A percentile compares a stretch with the other conserved stretches of the same genome.
These are phyloP conservation scores for Chalciporus pseudorubinellus DNA, from an alignment of 768 basidiomycete species.

Conservation along the genomic window DNA sequence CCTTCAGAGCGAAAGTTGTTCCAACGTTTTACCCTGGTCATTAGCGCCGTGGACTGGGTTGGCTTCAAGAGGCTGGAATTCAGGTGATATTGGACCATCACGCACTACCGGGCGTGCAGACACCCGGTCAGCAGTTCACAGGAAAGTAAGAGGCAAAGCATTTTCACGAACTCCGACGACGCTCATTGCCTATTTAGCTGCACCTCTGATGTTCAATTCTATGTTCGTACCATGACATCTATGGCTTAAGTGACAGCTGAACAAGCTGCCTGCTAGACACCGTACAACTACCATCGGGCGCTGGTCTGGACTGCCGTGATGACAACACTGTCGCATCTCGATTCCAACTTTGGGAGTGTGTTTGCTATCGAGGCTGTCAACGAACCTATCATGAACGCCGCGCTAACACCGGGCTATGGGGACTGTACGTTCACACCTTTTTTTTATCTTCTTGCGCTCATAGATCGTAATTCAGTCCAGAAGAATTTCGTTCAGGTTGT, in stretches of 20 bases:
- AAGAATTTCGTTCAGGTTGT: slow-evolving; percentile 66
- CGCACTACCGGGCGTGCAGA: slow-evolving; percentile 68
- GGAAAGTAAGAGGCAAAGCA: slow-evolving; percentile 46
- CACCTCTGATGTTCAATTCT: slow-evolving; percentile 67
- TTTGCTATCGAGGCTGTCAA: slow-evolving; percentile 76
- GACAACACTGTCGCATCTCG: slow-evolving; percentile 67
- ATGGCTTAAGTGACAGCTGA: background rate
- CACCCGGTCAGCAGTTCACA: slow-evolving; percentile 60
- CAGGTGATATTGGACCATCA: slow-evolving; percentile 68
- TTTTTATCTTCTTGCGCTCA: background rate
- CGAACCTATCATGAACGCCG: slow-evolving; percentile 73
- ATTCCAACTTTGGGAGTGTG: slow-evolving; percentile 61
- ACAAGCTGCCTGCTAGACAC: slow-evolving; percentile 39
- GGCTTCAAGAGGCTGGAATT: slow-evolving; percentile 63
- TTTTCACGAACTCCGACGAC: background rate
- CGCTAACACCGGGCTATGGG: slow-evolving; percentile 64
- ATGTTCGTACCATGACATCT: slow-evolving; percentile 42
- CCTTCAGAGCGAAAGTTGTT: background rate
- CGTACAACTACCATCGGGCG: slow-evolving; percentile 72
- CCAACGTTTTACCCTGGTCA: background rate
- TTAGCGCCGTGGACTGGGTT: slow-evolving; percentile 60
- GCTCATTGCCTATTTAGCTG: slow-evolving; percentile 44
- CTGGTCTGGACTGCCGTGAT: slow-evolving; percentile 81
- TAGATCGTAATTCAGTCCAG: slow-evolving; percentile 47
- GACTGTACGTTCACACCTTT: slow-evolving; percentile 46